Conservation (phyloP, 2,329 filamentous ascomycete genomes). For the Dactylella cylindrospora region DNA sequence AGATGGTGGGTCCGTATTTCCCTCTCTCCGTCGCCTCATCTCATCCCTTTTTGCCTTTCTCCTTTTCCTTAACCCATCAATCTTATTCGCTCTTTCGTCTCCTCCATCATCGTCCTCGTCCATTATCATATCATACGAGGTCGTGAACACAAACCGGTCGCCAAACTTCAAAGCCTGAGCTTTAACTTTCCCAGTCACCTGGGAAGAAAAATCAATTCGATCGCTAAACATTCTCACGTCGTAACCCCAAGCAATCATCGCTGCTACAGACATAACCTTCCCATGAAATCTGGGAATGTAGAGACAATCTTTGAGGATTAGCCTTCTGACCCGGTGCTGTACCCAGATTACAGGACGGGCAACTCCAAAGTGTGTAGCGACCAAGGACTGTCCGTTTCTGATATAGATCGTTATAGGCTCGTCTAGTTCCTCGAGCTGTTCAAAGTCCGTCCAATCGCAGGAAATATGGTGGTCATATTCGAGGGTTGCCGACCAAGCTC, state of each 20-base stretch:
- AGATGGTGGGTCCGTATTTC: no score
- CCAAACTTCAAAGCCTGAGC: slow-evolving; percentile 13
- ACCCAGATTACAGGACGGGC: slow-evolving; percentile 3
- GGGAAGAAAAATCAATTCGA: slow-evolving; percentile 2
- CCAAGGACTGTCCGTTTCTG: slow-evolving; percentile 11
- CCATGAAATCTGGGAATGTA: slow-evolving; percentile 26
- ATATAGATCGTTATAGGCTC: slow-evolving; percentile 1
- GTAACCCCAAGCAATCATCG: neutral
- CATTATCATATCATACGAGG: no score
- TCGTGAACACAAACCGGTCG: slow-evolving; percentile 21
- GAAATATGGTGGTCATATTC: slow-evolving; percentile 24
- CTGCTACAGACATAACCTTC: slow-evolving; percentile 10
- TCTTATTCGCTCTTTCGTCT: slow-evolving; percentile 2
- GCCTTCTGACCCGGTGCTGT: neutral
- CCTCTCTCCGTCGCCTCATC: neutral
- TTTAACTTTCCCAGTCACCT: neutral
- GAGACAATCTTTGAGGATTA: slow-evolving; percentile 3
- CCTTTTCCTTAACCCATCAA: slow-evolving; percentile 1
- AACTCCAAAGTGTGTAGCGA: slow-evolving; percentile 7
- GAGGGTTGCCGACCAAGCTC: slow-evolving; percentile 17
- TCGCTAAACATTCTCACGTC: slow-evolving; percentile 6
- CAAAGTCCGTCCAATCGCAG: slow-evolving; percentile 17
- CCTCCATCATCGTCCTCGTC: slow-evolving; percentile 10
- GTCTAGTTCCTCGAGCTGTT: slow-evolving; percentile 9
- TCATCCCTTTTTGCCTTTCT: slow-evolving; percentile 1